Evolutionary conservation across 1,139 yeast genomes (phyloP).

Genomic region (Wickerhamomyces sp.): DNA sequence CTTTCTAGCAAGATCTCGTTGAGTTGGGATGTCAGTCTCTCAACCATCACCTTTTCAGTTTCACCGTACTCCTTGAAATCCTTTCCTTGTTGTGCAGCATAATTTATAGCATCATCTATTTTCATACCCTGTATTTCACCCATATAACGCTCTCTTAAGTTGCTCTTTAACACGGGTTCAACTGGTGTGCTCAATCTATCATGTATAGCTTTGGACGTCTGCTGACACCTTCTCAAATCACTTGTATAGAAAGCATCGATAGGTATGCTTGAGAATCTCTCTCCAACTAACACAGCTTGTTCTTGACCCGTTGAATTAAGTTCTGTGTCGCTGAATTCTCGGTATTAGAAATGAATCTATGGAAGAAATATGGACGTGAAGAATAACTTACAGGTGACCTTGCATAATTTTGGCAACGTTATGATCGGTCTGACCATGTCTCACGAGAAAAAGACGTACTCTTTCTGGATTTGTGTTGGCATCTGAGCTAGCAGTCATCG

Average conservation of each 20-base stretch:
- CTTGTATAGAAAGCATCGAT: slow-evolving; percentile 54
- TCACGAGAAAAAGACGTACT: slow-evolving; percentile 54
- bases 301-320: slow-evolving; percentile 52
- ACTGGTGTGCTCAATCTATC: slow-evolving; percentile 10
- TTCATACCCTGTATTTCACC: slow-evolving; percentile 77
- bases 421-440: slow-evolving; percentile 81
- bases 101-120: slow-evolving; percentile 55
- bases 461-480: slow-evolving; percentile 29
- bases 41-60: slow-evolving; percentile 37
- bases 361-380: too few relatives aligned
- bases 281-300: slow-evolving; percentile 53
- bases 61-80: slow-evolving; percentile 54
- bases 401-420: slow-evolving; percentile 63
- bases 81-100: slow-evolving; percentile 45
- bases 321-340: slow-evolving; percentile 42
- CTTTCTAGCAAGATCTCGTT: slow-evolving; percentile 35
- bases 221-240: slow-evolving; percentile 56
- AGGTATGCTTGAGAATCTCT: slow-evolving; percentile 31
- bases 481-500: too few relatives aligned
- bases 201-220: slow-evolving; percentile 26
- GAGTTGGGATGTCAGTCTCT: slow-evolving; percentile 49
- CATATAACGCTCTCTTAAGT: slow-evolving; percentile 73
- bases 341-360: too few relatives aligned
- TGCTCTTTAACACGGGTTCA: slow-evolving; percentile 23
- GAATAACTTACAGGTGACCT: slow-evolving; percentile 49